Conservation (phyloP, 108 stramenopile species). For the Schizochytrium sp. region DNA sequence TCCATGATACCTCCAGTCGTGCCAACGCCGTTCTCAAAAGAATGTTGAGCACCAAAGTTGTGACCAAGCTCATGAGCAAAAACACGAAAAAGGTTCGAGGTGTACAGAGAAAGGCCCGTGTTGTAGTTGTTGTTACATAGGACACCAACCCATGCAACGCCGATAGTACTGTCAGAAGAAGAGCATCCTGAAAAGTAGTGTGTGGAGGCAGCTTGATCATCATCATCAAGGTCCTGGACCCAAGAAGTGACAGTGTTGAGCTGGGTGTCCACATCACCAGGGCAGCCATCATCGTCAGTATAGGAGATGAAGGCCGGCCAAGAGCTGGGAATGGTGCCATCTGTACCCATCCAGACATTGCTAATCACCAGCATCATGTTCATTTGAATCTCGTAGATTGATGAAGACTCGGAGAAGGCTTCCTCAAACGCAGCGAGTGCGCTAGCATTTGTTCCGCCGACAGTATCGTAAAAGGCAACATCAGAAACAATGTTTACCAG, state of each 20-base stretch:
- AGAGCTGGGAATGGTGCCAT: neutral
- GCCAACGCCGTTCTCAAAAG: slow-evolving; percentile 35
- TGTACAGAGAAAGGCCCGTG: neutral
- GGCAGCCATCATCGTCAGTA: neutral
- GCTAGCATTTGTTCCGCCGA: neutral
- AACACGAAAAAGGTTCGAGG: neutral
- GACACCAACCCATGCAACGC: slow-evolving; percentile 14
- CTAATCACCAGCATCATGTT: slow-evolving; percentile 23
- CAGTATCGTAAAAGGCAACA: neutral
- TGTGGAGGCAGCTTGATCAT: neutral
- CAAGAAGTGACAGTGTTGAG: neutral
- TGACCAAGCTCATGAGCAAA: slow-evolving; percentile 60
- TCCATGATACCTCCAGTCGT: slow-evolving; percentile 45
- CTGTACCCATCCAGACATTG: neutral
- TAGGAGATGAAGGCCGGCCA: neutral
- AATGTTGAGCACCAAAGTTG: neutral
- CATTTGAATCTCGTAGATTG: slow-evolving; percentile 18
- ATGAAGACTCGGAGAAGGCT: neutral
- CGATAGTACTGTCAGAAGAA: neutral
- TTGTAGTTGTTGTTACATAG: slow-evolving; percentile 38
- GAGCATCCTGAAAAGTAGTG: slow-evolving; percentile 23
- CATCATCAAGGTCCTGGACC: neutral
- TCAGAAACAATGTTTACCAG: neutral
- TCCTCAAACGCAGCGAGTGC: neutral
- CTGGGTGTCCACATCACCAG: slow-evolving; percentile 1